These are phyloP conservation scores for Lophiostoma macrostomum DNA, from an alignment of 495 filamentous ascomycete genomes.

Conservation along the genomic window DNA sequence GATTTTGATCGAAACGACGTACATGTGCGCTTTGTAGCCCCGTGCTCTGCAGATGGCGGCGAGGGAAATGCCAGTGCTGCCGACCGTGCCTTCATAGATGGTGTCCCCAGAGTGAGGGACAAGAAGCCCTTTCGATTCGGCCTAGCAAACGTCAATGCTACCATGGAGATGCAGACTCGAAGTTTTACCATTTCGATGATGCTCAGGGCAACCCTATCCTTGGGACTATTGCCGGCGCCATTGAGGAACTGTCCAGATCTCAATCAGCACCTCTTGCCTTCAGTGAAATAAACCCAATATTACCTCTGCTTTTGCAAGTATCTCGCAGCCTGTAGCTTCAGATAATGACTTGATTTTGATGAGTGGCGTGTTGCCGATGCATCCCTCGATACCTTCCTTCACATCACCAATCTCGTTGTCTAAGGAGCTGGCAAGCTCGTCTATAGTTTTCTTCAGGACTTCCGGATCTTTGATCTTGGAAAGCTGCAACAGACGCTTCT, in stretches of 20 bases:
- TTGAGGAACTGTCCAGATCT: slow-evolving; percentile 67
- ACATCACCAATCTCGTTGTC: slow-evolving; percentile 37
- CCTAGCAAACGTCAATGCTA: slow-evolving; percentile 42
- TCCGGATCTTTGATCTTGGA: slow-evolving; percentile 9
- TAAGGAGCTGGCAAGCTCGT: not conserved
- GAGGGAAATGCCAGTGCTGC: slow-evolving; percentile 68
- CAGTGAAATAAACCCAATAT: not conserved
- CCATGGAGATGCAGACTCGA: not conserved
- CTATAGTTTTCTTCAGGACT: slow-evolving; percentile 1
- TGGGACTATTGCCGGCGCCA: slow-evolving; percentile 91
- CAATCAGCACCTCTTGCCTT: not conserved
- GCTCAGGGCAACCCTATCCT: slow-evolving; percentile 88
- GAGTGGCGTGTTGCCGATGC: slow-evolving; percentile 91
- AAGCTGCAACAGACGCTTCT: slow-evolving; percentile 59
- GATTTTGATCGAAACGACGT: too few relatives aligned
- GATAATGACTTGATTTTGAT: slow-evolving; percentile 84
- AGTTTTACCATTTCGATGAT: slow-evolving; percentile 70
- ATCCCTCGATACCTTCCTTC: slow-evolving; percentile 77
- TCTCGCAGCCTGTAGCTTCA: slow-evolving; percentile 86
- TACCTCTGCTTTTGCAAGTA: slow-evolving; percentile 90
- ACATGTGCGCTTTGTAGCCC: slow-evolving; percentile 91
- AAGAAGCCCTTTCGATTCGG: slow-evolving; percentile 75
- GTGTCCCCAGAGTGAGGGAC: slow-evolving; percentile 80
- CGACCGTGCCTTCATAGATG: slow-evolving; percentile 96
- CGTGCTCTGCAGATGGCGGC: slow-evolving; percentile 82